Evolutionary conservation across 2,329 filamentous ascomycete species (phyloP), one percentile per base, ranked within the genome.

Genomic region (Alternaria gaisen): DNA sequence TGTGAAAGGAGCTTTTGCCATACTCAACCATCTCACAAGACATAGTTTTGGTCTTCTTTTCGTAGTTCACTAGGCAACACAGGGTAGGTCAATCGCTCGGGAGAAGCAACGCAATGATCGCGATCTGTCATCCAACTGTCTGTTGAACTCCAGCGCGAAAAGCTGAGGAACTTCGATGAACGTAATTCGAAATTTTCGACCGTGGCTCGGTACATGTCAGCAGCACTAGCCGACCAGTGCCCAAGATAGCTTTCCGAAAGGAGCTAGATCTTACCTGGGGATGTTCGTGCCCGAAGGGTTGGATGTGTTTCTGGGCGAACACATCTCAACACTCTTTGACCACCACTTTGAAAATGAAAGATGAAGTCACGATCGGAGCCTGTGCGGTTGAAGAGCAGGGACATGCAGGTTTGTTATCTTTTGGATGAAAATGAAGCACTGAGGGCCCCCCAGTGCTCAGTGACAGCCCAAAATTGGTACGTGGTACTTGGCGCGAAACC

Each of bases 171-270:
- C 14, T 38, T 36, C 8, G 46, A 50, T 36, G 32, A 50, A 34
- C 32, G 30, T 16, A 24, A 26, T 36, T 38, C 32, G 30, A 50
- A 36, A 48, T 48, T 53, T 54, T 16, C 42, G 26, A 58, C 51
- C 41, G 42, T 54, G 20, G 56, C 46, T 58, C 56, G 34, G 56
- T 44, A 26, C 56, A 54, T 47, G 50, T 41, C 42, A 55, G 9
- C 32, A 8, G 34, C 51, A 43, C 18, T 53, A 53, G 51, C 28
- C 38, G 38, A 30, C 51, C 51, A 41, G 38, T 22, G 38, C 38
- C 51, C 51, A 43, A 53, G 6, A 1, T 22, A 26, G 4, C 8
- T 9, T 1, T 30, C 56, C 56, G 8, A 28, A 54, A 41, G 32
- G 1, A 18, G 56, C 22, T 54, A 54, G 50, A 4, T 12, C 9